Percentiles rank a stretch among this genome's conserved stretches.
Conservation (phyloP, 441 rosid genomes). For the Pelargonium fulgidum region DNA sequence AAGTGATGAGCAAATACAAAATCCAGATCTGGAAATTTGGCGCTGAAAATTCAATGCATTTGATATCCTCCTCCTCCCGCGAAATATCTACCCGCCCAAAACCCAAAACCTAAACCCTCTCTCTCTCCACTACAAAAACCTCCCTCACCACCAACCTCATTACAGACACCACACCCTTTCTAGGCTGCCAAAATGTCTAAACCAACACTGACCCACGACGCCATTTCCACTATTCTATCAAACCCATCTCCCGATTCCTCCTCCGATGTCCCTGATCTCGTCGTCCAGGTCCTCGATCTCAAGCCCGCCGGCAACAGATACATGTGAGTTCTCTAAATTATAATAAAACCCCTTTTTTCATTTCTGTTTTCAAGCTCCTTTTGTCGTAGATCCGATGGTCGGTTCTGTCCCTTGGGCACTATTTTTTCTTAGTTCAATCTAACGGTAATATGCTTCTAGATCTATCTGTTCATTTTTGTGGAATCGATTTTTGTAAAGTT, state of each 20-base stretch:
- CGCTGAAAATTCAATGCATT: background rate
- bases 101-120: too few species aligned
- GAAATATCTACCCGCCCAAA: background rate
- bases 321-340: conserved; percentile 29
- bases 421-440: too few species aligned
- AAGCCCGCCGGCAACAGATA: conserved; percentile 68
- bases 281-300: conserved; percentile 72
- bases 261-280: conserved; percentile 39
- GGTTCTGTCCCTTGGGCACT: too few species aligned
- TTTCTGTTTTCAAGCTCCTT: too few species aligned
- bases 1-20: too few species aligned
- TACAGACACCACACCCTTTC: background rate
- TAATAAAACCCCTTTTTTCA: background rate
- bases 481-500: background rate
- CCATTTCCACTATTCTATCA: conserved; percentile 43
- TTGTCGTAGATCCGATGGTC: too few species aligned
- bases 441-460: too few species aligned
- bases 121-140: background rate
- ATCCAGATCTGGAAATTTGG: too few species aligned
- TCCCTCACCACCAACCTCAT: background rate
- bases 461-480: too few species aligned
- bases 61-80: background rate
- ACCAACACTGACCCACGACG: conserved; percentile 43
- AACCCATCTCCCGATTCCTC: conserved; percentile 58
- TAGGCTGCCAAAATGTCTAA: conserved; percentile 27